phyloP scores from a whole-genome alignment of 345 rosid species.

The Geranium rotundifolium region DNA sequence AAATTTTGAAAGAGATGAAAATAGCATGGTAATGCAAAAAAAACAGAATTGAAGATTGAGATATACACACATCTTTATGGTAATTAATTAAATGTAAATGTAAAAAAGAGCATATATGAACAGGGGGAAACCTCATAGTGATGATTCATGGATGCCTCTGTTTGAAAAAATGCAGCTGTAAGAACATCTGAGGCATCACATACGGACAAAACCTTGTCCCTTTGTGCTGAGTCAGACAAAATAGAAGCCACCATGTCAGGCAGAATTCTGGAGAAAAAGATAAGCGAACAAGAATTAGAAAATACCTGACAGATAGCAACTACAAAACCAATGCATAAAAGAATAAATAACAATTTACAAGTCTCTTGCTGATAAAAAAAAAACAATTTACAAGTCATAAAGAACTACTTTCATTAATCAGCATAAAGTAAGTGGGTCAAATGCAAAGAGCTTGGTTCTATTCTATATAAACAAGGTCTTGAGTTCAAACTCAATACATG shows the following conservation, averaged over 20 bases:
- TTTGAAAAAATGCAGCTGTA: constrained; percentile 53
- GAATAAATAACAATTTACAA: background rate
- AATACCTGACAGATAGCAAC: background rate
- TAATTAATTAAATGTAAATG: too few species aligned
- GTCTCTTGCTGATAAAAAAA: too few species aligned
- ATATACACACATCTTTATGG: background rate
- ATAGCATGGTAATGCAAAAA: background rate
- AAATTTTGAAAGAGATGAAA: background rate
- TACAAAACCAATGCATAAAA: background rate
- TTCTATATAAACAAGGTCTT: too few species aligned
- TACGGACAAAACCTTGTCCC: constrained; percentile 56
- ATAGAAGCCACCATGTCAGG: constrained; percentile 63
- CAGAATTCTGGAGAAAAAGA: constrained; percentile 44
- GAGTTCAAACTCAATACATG: too few species aligned
- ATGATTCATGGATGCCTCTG: constrained; percentile 80
- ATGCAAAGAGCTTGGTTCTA: too few species aligned
- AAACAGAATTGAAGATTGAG: background rate
- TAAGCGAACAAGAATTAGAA: background rate
- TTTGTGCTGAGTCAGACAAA: constrained; percentile 54
- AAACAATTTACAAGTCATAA: too few species aligned
- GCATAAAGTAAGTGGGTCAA: too few species aligned
- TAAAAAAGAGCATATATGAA: background rate
- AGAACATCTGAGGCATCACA: constrained; percentile 82
- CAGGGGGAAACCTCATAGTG: constrained; percentile 61
- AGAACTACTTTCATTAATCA: too few species aligned